Conservation (phyloP, 306 rosid species). For the Castanea crenata region DNA sequence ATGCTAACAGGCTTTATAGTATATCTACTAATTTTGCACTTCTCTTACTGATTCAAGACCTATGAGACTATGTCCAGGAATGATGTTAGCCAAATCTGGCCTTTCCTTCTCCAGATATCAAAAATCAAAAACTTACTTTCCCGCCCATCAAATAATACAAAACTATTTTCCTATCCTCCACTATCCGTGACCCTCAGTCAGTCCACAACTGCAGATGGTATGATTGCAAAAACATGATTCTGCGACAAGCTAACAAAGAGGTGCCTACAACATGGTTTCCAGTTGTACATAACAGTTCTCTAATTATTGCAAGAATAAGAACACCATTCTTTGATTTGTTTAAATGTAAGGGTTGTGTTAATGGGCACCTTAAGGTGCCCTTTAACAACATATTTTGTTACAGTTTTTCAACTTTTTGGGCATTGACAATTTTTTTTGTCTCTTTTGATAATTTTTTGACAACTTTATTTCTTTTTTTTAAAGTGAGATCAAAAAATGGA, state of each 20-base stretch:
- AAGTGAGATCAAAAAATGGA: too few relatives aligned
- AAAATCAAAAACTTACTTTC: background rate
- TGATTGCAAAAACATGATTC: background rate
- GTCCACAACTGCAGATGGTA: background rate
- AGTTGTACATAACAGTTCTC: background rate
- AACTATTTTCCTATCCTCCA: background rate
- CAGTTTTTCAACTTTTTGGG: too few relatives aligned
- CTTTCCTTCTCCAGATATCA: background rate
- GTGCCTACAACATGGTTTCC: background rate
- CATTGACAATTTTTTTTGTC: too few relatives aligned
- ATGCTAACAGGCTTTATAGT: too few relatives aligned
- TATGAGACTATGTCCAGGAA: background rate
- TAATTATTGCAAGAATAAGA: background rate
- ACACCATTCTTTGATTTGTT: background rate
- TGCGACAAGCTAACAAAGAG: background rate
- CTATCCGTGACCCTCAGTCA: background rate
- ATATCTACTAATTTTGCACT: background rate
- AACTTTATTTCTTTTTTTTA: too few relatives aligned
- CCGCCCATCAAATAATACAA: background rate
- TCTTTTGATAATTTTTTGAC: too few relatives aligned
- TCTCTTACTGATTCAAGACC: background rate
- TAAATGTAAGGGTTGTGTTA: background rate
- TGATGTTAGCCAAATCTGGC: background rate
- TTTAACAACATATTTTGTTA: too few relatives aligned
- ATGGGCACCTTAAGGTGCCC: too few relatives aligned